Base-by-base conservation (phyloP, 2,329 filamentous ascomycete species). In the Aspergillus hiratsukae region DNA sequence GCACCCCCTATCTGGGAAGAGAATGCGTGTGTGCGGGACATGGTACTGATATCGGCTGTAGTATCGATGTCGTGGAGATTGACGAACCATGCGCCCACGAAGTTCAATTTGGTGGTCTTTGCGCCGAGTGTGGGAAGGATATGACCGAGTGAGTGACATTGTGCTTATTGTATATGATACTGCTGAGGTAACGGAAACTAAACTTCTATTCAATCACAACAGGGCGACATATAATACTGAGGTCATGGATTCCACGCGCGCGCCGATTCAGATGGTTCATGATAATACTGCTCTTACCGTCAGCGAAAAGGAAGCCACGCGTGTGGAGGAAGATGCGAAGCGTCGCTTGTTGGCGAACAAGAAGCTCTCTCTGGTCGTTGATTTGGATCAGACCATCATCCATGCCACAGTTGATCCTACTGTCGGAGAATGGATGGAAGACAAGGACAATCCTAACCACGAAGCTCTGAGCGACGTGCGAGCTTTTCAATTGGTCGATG, bases 371-470 rank as follows among this genome's bases (percentile, higher is more conserved):
- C 81, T 99, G 48, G 94, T 99, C 27, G 94, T 99, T 65, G 94
- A 99, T 80, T 81, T 99, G 54, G 94, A 99, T 72, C 93, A 97
- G 78, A 99, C 94, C 56, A 94, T 99, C 67, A 99, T 99, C 64
- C 94, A 99, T 73, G 94, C 94, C 27, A 96, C 91, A 60, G 95
- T 97, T 67, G 94, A 99, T 65, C 93, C 92, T 6, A 99, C 94
- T 0, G 87, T 99, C 54, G 91, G 88, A 61, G 93, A 99, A 72
- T 99, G 94, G 94, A 90, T 96, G 79, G 83, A 85, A 51, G 92
- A 99, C 72, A 85, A 87, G 25, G 81, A 85, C 3, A 97, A 96
- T 65, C 91, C 94, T 19, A 99, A 99, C 66, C 87, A 97, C 72
- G 85, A 89, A 21, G 90, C 92, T 4, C 87, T 99, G 66, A 92